Conservation (phyloP, 108 stramenopile genomes). For the Nitzschia inconspicua region DNA sequence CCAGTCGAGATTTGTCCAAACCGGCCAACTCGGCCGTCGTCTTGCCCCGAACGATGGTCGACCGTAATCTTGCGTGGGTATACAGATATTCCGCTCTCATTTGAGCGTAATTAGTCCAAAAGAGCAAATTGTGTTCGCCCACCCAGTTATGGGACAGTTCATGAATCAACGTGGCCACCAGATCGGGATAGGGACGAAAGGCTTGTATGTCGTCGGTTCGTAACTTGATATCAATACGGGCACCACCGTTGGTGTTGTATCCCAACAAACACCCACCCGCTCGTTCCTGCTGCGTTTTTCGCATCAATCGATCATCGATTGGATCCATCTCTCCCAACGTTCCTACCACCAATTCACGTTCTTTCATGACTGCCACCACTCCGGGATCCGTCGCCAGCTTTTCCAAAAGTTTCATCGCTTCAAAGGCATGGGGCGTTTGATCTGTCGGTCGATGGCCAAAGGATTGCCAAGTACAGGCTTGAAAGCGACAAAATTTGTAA, state of each 20-base stretch:
- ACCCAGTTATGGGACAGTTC: slow-evolving; percentile 84
- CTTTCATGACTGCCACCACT: slow-evolving; percentile 50
- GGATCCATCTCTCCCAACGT: slow-evolving; percentile 85
- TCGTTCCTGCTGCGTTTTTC: slow-evolving; percentile 32
- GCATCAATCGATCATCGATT: slow-evolving; percentile 72
- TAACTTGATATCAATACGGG: slow-evolving; percentile 66
- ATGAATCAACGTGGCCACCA: slow-evolving; percentile 69
- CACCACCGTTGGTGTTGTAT: slow-evolving; percentile 77
- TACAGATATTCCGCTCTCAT: slow-evolving; percentile 73
- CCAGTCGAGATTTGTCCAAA: neutral
- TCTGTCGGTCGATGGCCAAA: slow-evolving; percentile 57
- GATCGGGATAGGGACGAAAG: slow-evolving; percentile 60
- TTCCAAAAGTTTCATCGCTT: slow-evolving; percentile 55
- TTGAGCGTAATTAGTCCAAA: slow-evolving; percentile 78
- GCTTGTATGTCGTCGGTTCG: slow-evolving; percentile 56
- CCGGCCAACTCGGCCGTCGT: slow-evolving; percentile 61
- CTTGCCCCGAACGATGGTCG: slow-evolving; percentile 48
- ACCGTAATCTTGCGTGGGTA: slow-evolving; percentile 37
- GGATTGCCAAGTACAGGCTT: slow-evolving; percentile 54
- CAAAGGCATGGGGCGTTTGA: slow-evolving; percentile 61
- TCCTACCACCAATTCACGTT: slow-evolving; percentile 65
- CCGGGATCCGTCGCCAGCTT: slow-evolving; percentile 69
- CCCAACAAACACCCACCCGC: slow-evolving; percentile 63
- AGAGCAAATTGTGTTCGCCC: slow-evolving; percentile 66
- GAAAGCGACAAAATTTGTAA: slow-evolving; percentile 63